Conservation (phyloP, 2,329 filamentous ascomycete genomes). For the Exophiala sp. region DNA sequence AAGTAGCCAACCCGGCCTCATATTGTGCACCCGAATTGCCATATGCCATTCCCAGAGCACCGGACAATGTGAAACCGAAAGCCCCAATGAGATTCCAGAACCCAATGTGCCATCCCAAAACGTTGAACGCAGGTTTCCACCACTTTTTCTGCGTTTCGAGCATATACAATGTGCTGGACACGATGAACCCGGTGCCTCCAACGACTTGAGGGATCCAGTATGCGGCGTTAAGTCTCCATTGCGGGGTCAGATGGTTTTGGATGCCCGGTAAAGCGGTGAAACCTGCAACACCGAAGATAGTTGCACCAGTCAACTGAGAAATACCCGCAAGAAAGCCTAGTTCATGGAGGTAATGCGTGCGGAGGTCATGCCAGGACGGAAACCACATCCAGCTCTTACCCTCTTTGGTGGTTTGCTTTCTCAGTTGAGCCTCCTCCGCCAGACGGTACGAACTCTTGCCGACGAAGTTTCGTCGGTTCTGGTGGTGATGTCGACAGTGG, state of each 20-base stretch:
- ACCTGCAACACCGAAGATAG: slow-evolving; percentile 63
- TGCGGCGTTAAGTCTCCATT: slow-evolving; percentile 49
- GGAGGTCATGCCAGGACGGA: slow-evolving; percentile 55
- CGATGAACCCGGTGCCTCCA: slow-evolving; percentile 60
- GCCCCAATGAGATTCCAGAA: slow-evolving; percentile 63
- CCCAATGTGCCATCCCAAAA: slow-evolving; percentile 66
- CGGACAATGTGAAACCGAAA: slow-evolving; percentile 61
- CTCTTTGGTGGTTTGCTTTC: not conserved
- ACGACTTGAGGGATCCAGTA: slow-evolving; percentile 63
- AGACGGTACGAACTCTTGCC: slow-evolving; percentile 30
- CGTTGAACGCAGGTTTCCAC: slow-evolving; percentile 55
- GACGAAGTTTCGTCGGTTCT: slow-evolving; percentile 33
- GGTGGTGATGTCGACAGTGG: slow-evolving; percentile 23
- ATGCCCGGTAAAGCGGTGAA: slow-evolving; percentile 60
- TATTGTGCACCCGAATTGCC: slow-evolving; percentile 43
- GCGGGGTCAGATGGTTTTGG: slow-evolving; percentile 43
- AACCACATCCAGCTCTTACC: slow-evolving; percentile 55
- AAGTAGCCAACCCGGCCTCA: slow-evolving; percentile 47
- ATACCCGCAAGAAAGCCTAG: slow-evolving; percentile 61
- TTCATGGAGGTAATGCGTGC: slow-evolving; percentile 58
- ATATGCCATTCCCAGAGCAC: slow-evolving; percentile 51
- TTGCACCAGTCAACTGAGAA: slow-evolving; percentile 56
- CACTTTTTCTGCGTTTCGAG: slow-evolving; percentile 63
- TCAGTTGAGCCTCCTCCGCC: not conserved
- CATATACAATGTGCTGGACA: slow-evolving; percentile 60